Base-by-base conservation (phyloP, 2,329 filamentous ascomycete species). In the Penicillium palitans region DNA sequence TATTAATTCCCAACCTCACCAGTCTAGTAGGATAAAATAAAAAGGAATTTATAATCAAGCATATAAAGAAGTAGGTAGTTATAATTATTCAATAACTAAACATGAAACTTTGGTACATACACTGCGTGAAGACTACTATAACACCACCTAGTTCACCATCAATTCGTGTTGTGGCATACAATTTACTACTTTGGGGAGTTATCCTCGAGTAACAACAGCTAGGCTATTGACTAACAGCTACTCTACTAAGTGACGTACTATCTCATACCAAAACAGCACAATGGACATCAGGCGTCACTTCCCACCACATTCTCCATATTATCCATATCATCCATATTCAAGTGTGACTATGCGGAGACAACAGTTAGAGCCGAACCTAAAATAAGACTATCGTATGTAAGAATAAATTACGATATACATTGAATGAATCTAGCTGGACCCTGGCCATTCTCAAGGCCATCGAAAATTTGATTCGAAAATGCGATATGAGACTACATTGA, bases 41-140 rank as follows among this genome's bases (percentile, higher is more conserved):
- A 24, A 13, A 46, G 5, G 3, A 15, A 4, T 19, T 9, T 2
- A 4, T 1, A 13, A 46, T 1, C n/a, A 15, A 31, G 10, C 10
- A 3, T 15, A 4, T 7, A 3, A 1, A 12, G 17, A 45, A 2
- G 8, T 6, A n/a, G 5, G 1, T 10, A n/a, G n/a, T n/a, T n/a
- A 45, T 6, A 45, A 44, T 10, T n/a, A 12, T 45, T 8, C 3
- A 27, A 27, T 10, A 29, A 4, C 2, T 8, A 8, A 31, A 15
- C 4, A 31, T 8, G 2, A 21, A n/a, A 19, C 0, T 31, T 9
- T 9, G 10, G n/a, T 12, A 13, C 19, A 13, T n/a, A 6, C 10
- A 29, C 31, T 21, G 10, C 10, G 17, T 31, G 13, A 21, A 15
- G n/a, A 31, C n/a, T 13, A 46, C 27, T 21, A 4, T 12, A 19